Conservation (phyloP, 2,329 filamentous ascomycete genomes). For the Emergomyces orientalis region DNA sequence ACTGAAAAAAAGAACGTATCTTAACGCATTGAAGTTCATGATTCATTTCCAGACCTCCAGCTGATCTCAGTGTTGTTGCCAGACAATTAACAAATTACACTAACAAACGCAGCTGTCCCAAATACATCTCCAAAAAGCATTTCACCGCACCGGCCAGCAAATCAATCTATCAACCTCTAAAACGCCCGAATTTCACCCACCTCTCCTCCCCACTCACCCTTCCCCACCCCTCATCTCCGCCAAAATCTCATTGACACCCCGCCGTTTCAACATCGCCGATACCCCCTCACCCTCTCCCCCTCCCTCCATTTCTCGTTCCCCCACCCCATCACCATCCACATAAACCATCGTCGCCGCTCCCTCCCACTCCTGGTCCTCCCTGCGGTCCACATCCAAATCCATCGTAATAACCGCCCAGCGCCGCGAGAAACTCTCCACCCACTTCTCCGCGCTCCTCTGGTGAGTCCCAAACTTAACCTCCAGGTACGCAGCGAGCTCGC, state of each 20-base stretch:
- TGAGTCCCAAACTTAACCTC: conserved; percentile 3
- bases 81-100: no score
- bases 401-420: conserved; percentile 2
- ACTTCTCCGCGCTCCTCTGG: not conserved
- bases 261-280: not conserved
- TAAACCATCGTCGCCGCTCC: not conserved
- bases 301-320: not conserved
- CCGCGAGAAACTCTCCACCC: not conserved
- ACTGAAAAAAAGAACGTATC: no score
- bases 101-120: not conserved
- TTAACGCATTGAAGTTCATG: no score
- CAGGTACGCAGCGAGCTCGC: conserved; percentile 8
- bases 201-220: no score
- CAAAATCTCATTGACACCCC: not conserved
- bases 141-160: not conserved
- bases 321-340: not conserved
- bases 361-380: not conserved
- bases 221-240: no score
- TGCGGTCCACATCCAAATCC: not conserved
- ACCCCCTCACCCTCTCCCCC: not conserved
- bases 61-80: no score
- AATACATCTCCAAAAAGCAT: no score
- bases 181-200: no score
- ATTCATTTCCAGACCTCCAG: no score
- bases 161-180: no score